phyloP scores from a whole-genome alignment of 257 asterid species.

The Solanum tarijense region DNA sequence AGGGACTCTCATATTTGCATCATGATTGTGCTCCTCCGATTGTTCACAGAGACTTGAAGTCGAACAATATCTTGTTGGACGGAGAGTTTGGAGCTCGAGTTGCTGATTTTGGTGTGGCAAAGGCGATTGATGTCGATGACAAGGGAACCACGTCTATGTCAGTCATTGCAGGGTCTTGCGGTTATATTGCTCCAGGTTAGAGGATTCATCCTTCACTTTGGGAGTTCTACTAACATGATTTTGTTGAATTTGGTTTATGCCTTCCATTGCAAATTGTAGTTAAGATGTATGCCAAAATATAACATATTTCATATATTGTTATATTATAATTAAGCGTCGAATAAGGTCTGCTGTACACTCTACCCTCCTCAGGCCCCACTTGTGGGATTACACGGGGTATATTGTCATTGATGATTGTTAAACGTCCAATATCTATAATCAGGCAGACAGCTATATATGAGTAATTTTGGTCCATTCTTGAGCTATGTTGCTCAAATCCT shows the following conservation, averaged over 20 bases:
- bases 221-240: background rate
- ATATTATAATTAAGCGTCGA: background rate
- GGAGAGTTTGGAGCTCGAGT: conserved; percentile 72
- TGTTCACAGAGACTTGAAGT: conserved; percentile 88
- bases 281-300: background rate
- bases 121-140: conserved; percentile 45
- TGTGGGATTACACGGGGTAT: background rate
- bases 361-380: background rate
- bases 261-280: background rate
- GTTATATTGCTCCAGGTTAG: conserved; percentile 94
- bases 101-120: conserved; percentile 94
- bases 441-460: background rate
- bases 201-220: background rate
- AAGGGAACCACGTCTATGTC: conserved; percentile 74
- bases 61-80: conserved; percentile 77
- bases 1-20: conserved; percentile 87
- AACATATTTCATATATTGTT: background rate
- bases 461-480: background rate
- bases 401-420: background rate
- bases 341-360: background rate
- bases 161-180: conserved; percentile 93
- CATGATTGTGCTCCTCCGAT: conserved; percentile 85
- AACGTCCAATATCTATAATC: background rate
- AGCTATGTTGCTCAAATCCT: background rate
- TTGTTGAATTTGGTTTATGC: background rate